Evolutionary conservation across 441 rosid species (phyloP).

Genomic region (Raphanus hybrid): DNA sequence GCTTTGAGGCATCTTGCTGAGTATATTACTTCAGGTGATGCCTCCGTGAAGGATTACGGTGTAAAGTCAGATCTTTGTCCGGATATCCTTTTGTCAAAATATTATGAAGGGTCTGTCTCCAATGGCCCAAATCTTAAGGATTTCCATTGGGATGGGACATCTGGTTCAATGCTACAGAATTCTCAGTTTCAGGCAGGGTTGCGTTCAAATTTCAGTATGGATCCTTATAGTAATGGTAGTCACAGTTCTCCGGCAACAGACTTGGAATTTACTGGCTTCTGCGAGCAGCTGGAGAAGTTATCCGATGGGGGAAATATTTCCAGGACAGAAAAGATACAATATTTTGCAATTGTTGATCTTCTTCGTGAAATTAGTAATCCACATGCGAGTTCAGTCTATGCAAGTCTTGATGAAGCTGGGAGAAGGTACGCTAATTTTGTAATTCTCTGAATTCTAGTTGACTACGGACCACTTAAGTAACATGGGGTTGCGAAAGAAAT

Average conservation of each 20-base stretch:
- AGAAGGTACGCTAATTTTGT: constrained; percentile 61
- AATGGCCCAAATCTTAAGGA: constrained; percentile 55
- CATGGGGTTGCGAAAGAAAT: constrained; percentile 8
- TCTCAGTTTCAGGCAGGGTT: constrained; percentile 54
- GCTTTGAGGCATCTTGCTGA: constrained; percentile 85
- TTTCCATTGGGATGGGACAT: constrained; percentile 72
- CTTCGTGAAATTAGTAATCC: constrained; percentile 71
- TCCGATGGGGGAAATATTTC: constrained; percentile 52
- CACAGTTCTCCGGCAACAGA: constrained; percentile 51
- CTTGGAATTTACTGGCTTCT: constrained; percentile 59
- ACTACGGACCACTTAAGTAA: constrained; percentile 10
- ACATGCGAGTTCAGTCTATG: constrained; percentile 72
- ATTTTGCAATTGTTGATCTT: constrained; percentile 77
- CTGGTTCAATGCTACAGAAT: constrained; percentile 49
- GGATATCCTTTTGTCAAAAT: constrained; percentile 67
- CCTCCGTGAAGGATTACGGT: constrained; percentile 49
- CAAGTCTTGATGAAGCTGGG: constrained; percentile 91
- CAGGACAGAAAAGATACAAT: constrained; percentile 65
- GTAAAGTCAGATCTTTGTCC: constrained; percentile 53
- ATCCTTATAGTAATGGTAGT: constrained; percentile 44
- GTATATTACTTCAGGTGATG: constrained; percentile 50
- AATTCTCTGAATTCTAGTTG: constrained; percentile 16
- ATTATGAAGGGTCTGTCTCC: constrained; percentile 69
- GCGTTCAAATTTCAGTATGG: constrained; percentile 45
- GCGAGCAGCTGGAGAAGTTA: constrained; percentile 64